phyloP scores from a whole-genome alignment of 2,329 filamentous ascomycete genomes.

The Ilyonectria mors-panacis region DNA sequence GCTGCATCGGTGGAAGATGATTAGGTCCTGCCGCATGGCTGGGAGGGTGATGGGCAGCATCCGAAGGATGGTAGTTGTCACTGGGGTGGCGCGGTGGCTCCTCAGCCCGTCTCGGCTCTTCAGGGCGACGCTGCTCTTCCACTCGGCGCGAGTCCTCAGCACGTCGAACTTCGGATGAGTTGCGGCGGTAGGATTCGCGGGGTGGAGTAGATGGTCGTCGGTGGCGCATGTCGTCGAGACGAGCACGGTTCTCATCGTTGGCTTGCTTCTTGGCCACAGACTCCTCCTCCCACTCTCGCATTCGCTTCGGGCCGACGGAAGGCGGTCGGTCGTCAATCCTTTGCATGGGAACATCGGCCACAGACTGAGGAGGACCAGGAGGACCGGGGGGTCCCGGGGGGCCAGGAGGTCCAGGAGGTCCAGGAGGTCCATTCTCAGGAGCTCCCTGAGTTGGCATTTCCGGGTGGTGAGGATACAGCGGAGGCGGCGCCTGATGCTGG shows the following conservation, averaged over 20 bases:
- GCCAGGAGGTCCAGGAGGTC: constrained; percentile 43
- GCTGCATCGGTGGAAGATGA: constrained; percentile 76
- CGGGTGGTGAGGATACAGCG: constrained; percentile 78
- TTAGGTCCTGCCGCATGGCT: constrained; percentile 69
- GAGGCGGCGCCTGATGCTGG: constrained; percentile 74
- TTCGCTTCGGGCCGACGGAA: constrained; percentile 86
- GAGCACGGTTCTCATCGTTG: constrained; percentile 88
- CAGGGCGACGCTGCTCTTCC: constrained; percentile 74
- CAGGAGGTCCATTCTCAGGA: constrained; percentile 66
- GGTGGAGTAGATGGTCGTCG: constrained; percentile 84
- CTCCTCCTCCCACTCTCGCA: constrained; percentile 94
- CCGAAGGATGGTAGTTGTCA: constrained; percentile 90
- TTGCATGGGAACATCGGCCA: constrained; percentile 77
- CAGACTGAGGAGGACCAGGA: constrained; percentile 56
- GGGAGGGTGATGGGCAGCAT: constrained; percentile 84
- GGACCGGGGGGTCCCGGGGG: constrained; percentile 64
- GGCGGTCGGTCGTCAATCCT: constrained; percentile 79
- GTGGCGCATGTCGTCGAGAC: constrained; percentile 86
- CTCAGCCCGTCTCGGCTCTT: constrained; percentile 69
- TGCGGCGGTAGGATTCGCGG: constrained; percentile 79
- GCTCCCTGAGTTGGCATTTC: constrained; percentile 73
- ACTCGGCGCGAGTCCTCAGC: constrained; percentile 75
- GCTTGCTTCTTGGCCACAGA: constrained; percentile 85
- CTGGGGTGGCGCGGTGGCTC: constrained; percentile 79
- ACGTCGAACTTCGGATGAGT: constrained; percentile 80